These are phyloP conservation scores for Gynostemma pentaphyllum DNA, from an alignment of 306 rosid species.

Conservation along the genomic window DNA sequence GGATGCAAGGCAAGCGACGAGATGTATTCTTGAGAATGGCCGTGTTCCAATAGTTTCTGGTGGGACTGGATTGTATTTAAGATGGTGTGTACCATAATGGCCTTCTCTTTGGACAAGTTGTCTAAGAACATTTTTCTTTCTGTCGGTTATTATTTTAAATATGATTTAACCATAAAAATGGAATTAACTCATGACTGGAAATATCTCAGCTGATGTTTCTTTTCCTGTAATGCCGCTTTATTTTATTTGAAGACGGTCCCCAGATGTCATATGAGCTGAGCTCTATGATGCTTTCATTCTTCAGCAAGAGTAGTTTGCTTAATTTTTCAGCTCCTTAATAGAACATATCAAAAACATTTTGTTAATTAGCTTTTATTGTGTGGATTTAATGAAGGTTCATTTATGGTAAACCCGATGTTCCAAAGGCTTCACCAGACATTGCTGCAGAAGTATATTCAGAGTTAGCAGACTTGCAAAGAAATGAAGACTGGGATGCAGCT, in stretches of 20 bases:
- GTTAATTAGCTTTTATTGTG: neutral
- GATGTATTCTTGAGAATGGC: constrained; percentile 55
- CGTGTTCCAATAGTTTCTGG: constrained; percentile 86
- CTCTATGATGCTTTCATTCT: neutral
- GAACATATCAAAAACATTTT: neutral
- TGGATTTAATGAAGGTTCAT: constrained; percentile 41
- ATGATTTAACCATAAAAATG: neutral
- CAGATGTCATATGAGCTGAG: neutral
- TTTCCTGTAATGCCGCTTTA: neutral
- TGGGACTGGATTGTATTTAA: constrained; percentile 88
- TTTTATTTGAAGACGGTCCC: neutral
- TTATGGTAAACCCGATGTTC: constrained; percentile 94
- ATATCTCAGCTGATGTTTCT: neutral
- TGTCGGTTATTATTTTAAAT: neutral
- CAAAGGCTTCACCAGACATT: constrained; percentile 55
- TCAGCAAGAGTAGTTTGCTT: neutral
- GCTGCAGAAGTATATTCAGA: constrained; percentile 48
- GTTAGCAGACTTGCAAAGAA: constrained; percentile 51
- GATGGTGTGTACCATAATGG: constrained; percentile 49
- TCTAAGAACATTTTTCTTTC: neutral
- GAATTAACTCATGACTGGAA: neutral
- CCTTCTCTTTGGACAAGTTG: constrained; percentile 11
- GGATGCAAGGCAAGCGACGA: constrained; percentile 82
- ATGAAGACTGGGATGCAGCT: constrained; percentile 68
- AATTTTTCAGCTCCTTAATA: neutral